These are phyloP conservation scores for Trichosporon asahii DNA, from an alignment of 1,284 basidiomycete species.

Conservation along the genomic window DNA sequence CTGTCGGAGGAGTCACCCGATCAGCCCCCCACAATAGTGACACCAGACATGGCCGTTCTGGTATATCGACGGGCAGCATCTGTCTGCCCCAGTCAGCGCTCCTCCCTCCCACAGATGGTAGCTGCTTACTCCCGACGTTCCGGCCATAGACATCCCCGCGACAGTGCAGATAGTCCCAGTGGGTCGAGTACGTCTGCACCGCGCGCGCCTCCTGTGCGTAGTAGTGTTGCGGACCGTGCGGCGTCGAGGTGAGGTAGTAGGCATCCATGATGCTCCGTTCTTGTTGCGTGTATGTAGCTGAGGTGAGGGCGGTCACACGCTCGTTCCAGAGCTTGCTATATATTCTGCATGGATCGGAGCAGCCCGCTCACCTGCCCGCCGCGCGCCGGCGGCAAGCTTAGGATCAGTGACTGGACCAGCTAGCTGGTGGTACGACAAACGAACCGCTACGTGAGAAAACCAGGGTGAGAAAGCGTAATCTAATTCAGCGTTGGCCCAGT, in stretches of 20 bases:
- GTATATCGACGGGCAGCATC: slow-evolving; percentile 2
- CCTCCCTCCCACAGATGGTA: too few relatives aligned
- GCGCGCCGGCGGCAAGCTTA: background rate
- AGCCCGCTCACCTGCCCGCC: background rate
- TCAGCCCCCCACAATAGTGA: slow-evolving; percentile 2
- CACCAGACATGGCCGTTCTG: slow-evolving; percentile 1
- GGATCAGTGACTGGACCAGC: background rate
- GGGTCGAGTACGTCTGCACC: background rate
- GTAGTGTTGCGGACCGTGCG: background rate
- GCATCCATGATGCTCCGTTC: background rate
- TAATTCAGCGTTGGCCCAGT: background rate
- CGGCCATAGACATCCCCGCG: background rate
- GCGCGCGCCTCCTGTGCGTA: background rate
- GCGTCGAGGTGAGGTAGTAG: background rate
- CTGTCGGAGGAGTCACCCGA: background rate
- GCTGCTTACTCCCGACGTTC: slow-evolving; percentile 1
- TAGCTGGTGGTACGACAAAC: background rate
- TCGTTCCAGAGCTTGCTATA: background rate
- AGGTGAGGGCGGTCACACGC: background rate
- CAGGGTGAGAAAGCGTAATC: background rate
- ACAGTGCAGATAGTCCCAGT: background rate
- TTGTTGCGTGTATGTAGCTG: background rate
- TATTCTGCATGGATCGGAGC: background rate
- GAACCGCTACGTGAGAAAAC: background rate
- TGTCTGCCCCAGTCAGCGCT: background rate